These are phyloP conservation scores for Pezicula rhizophila DNA, from an alignment of 2,329 filamentous ascomycete species.

Conservation along the genomic window DNA sequence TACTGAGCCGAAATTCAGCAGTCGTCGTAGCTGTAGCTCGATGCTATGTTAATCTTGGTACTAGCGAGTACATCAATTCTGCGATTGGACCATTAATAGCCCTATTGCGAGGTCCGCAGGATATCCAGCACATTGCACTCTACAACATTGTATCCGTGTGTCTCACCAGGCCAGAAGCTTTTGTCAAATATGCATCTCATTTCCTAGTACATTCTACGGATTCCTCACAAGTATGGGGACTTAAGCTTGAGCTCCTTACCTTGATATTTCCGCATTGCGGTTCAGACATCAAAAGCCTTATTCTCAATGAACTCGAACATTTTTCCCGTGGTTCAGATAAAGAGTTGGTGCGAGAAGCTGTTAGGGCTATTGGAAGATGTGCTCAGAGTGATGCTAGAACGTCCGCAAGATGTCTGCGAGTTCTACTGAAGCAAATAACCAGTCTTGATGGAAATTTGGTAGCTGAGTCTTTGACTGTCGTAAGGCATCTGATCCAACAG, in stretches of 20 bases:
- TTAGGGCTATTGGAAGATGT: slow-evolving; percentile 88
- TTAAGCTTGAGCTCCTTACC: slow-evolving; percentile 88
- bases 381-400: slow-evolving; percentile 70
- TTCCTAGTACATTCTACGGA: slow-evolving; percentile 83
- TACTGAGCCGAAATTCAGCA: slow-evolving; percentile 88
- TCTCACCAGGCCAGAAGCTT: slow-evolving; percentile 67
- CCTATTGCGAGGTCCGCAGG: slow-evolving; percentile 74
- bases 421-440: slow-evolving; percentile 82
- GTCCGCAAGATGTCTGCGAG: slow-evolving; percentile 70
- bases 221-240: slow-evolving; percentile 72
- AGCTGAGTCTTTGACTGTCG: slow-evolving; percentile 89
- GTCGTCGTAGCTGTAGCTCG: slow-evolving; percentile 84
- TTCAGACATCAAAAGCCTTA: slow-evolving; percentile 71
- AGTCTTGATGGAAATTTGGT: slow-evolving; percentile 83
- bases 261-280: slow-evolving; percentile 83
- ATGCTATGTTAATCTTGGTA: slow-evolving; percentile 80
- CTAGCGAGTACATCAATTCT: slow-evolving; percentile 64
- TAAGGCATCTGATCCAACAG: slow-evolving; percentile 91
- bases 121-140: slow-evolving; percentile 83
- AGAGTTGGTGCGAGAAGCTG: slow-evolving; percentile 77
- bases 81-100: slow-evolving; percentile 82
- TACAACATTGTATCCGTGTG: slow-evolving; percentile 96
- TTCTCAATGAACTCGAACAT: slow-evolving; percentile 89
- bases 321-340: slow-evolving; percentile 75
- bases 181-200: slow-evolving; percentile 81